Conservation (phyloP, 2,329 filamentous ascomycete species). For the Dactylellina leptospora region DNA sequence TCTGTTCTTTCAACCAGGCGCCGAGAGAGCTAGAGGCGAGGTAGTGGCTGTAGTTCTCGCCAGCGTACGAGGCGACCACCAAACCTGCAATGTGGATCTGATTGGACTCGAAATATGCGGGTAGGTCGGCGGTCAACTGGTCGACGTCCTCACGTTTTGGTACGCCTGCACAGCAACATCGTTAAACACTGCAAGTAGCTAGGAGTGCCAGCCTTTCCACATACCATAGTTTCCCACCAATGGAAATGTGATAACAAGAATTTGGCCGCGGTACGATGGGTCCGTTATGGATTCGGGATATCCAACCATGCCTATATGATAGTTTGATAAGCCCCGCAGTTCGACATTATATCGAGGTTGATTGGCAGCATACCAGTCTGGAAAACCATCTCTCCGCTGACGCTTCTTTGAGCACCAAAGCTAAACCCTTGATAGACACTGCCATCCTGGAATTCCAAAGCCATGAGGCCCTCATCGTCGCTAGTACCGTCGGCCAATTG, state of each 20-base stretch:
- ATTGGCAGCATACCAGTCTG: constrained; percentile 83
- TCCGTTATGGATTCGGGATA: constrained; percentile 94
- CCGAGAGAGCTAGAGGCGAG: constrained; percentile 89
- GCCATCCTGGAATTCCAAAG: constrained; percentile 92
- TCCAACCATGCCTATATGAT: constrained; percentile 69
- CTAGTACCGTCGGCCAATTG: constrained; percentile 58
- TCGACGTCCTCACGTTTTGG: constrained; percentile 86
- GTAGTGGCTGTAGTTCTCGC: constrained; percentile 95
- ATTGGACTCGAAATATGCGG: constrained; percentile 89
- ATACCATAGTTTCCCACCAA: constrained; percentile 92
- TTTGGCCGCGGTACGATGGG: constrained; percentile 88
- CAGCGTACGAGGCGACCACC: constrained; percentile 88
- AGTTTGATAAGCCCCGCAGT: not conserved
- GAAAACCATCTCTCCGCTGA: constrained; percentile 97
- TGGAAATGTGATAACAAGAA: constrained; percentile 95
- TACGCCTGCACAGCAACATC: constrained; percentile 63
- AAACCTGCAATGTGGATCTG: constrained; percentile 94
- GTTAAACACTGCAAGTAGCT: constrained; percentile 11
- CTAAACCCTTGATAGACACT: constrained; percentile 91
- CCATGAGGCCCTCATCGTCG: constrained; percentile 72
- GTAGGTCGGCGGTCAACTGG: constrained; percentile 82
- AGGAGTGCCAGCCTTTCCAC: not conserved
- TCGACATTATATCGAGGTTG: not conserved
- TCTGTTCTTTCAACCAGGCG: constrained; percentile 95
- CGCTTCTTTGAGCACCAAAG: constrained; percentile 93